Evolutionary conservation across 768 basidiomycete species (phyloP), one percentile per base, ranked within the genome.

Genomic region (Tulasnella sp.): DNA sequence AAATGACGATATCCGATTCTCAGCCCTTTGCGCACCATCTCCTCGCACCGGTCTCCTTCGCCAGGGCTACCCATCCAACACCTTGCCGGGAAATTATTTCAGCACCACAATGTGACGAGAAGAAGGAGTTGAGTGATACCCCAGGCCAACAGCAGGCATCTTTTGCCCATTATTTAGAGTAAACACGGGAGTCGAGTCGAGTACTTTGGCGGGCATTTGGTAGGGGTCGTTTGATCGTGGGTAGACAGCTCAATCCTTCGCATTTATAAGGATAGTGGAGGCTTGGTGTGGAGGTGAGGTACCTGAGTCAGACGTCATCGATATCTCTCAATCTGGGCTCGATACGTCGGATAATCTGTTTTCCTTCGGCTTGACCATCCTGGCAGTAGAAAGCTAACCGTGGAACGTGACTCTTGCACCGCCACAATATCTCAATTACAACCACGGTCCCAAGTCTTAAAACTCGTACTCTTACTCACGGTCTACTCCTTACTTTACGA

Each of bases 51-150:
- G n/a, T n/a, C n/a, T n/a, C n/a, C n/a, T n/a, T n/a, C n/a, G 1
- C 69, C 67, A 3, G 69, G 69, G 34, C 32, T 36, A 52, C 69
- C 47, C 69, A 71, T 71, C 69, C 69, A 71, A 62, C 69, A 71
- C n/a, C 69, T 71, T 32, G 19, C 11, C 22, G 29, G 14, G 37
- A 39, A 32, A 36, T 6, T 7, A 8, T 8, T 6, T 64, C 63
- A 64, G 63, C 37, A 64, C 37, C 32, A 64, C 3, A 29, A 64
- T 7, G 22, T 39, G 12, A 19, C 32, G 19, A 2, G 19, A n/a
- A 35, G 3, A 5, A 36, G 6, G 63, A 11, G 5, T 3, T 12
- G 29, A 3, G 3, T 26, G 22, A 7, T 39, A 68, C 67, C 67
- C 67, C 22, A 68, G 17, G 8, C 67, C 67, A 34, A 68, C 41